Conservation (phyloP, 2,329 filamentous ascomycete genomes). For the Fusarium vanettenii region DNA sequence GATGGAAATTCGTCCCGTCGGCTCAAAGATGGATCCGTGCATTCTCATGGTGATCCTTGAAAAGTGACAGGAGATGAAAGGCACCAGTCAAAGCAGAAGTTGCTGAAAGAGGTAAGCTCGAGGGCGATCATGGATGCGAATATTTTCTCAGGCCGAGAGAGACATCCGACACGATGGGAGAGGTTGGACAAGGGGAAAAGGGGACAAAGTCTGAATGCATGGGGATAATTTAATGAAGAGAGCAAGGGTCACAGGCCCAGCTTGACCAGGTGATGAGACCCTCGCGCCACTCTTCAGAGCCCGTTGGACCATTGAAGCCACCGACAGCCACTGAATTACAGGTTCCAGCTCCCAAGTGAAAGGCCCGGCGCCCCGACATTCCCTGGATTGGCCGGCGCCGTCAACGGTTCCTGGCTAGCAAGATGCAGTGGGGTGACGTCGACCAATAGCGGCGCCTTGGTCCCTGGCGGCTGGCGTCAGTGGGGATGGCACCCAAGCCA, state of each 20-base stretch:
- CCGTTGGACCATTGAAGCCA: slow-evolving; percentile 24
- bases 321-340: slow-evolving; percentile 13
- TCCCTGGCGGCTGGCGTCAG: slow-evolving; percentile 41
- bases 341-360: not conserved
- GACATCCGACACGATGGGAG: slow-evolving; percentile 3
- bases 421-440: slow-evolving; percentile 13
- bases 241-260: not conserved
- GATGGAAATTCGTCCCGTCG: slow-evolving; percentile 1
- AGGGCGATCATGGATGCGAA: slow-evolving; percentile 8
- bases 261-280: not conserved
- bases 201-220: slow-evolving; percentile 7
- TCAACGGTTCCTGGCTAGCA: slow-evolving; percentile 44
- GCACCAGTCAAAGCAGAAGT: not conserved
- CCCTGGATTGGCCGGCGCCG: slow-evolving; percentile 24
- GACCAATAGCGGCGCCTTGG: slow-evolving; percentile 36
- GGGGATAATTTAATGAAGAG: slow-evolving; percentile 33
- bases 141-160: not conserved
- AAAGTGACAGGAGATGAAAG: slow-evolving; percentile 2
- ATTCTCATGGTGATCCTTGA: not conserved
- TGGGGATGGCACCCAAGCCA: slow-evolving; percentile 18
- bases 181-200: slow-evolving; percentile 17
- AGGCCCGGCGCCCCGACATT: slow-evolving; percentile 10
- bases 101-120: not conserved
- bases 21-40: slow-evolving; percentile 6
- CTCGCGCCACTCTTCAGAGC: slow-evolving; percentile 14